A percentile compares a stretch with the other conserved stretches of the same genome.
phyloP scores from a whole-genome alignment of 805 yeast genomes.

The Naumovozyma dairenensis region DNA sequence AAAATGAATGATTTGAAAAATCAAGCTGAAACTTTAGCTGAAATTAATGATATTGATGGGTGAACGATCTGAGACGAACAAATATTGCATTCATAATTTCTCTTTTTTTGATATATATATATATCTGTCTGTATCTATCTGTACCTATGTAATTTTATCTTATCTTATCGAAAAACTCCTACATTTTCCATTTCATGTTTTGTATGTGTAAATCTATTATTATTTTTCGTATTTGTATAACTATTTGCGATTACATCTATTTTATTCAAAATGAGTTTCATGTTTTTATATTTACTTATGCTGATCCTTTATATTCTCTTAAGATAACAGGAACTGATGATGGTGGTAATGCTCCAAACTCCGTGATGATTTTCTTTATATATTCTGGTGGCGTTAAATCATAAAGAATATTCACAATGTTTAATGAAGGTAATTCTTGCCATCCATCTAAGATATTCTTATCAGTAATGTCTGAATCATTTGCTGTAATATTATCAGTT shows the following conservation, averaged over 20 bases:
- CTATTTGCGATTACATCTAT: background rate
- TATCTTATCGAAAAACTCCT: background rate
- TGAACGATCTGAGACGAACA: constrained; percentile 10
- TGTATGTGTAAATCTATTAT: background rate
- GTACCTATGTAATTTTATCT: background rate
- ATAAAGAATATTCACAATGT: constrained; percentile 76
- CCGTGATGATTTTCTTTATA: constrained; percentile 91
- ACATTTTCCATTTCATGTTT: background rate
- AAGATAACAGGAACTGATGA: constrained; percentile 96
- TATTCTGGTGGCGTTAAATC: constrained; percentile 92
- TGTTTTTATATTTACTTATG: too few relatives aligned
- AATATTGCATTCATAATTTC: too few relatives aligned
- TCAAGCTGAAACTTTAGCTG: constrained; percentile 16
- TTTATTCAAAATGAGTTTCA: background rate
- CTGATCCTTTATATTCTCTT: constrained; percentile 69
- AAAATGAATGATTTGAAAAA: constrained; percentile 8
- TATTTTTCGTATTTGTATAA: constrained; percentile 1
- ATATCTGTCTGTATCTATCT: constrained; percentile 7
- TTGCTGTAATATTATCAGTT: constrained; percentile 5
- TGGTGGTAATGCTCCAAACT: constrained; percentile 92
- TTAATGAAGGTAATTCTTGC: constrained; percentile 53
- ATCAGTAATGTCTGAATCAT: constrained; percentile 21
- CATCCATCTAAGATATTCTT: constrained; percentile 47
- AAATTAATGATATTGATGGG: constrained; percentile 24
- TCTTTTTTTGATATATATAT: background rate